Evolutionary conservation across 148 eudicot genomes (phyloP).

Genomic region (Chenopodium berlandieri): DNA sequence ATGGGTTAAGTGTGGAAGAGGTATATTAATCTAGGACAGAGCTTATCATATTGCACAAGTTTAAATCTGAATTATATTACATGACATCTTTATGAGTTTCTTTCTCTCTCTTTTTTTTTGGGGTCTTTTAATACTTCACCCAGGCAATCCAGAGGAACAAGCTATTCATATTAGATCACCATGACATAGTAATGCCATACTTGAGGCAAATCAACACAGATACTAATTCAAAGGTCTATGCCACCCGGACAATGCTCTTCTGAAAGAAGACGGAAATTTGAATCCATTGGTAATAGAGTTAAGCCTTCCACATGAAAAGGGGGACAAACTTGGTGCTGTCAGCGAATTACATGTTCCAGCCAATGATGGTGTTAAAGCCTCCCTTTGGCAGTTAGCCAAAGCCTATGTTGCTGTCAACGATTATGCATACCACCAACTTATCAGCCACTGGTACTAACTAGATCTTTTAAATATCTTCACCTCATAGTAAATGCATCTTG

Average conservation of each 20-base stretch:
- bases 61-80: not conserved
- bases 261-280: constrained; percentile 59
- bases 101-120: not conserved
- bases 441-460: constrained; percentile 70
- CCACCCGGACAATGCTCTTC: constrained; percentile 73
- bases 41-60: not conserved
- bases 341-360: constrained; percentile 54
- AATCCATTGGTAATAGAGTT: constrained; percentile 70
- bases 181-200: constrained; percentile 65
- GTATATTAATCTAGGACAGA: constrained; percentile 33
- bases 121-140: not conserved
- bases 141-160: constrained; percentile 54
- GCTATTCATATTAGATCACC: constrained; percentile 68
- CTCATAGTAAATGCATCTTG: not conserved
- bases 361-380: constrained; percentile 46
- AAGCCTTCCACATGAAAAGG: constrained; percentile 60
- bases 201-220: constrained; percentile 47
- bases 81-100: not conserved
- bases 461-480: not conserved
- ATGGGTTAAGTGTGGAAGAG: constrained; percentile 53
- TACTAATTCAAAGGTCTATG: constrained; percentile 56
- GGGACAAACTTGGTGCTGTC: constrained; percentile 46
- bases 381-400: constrained; percentile 77
- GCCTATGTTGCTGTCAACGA: constrained; percentile 81
- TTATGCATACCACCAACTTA: constrained; percentile 76